A percentile compares a stretch with the other conserved stretches of the same genome.
These are phyloP conservation scores for Protea cynaroides DNA, from an alignment of 164 flowering plant species.

Conservation along the genomic window DNA sequence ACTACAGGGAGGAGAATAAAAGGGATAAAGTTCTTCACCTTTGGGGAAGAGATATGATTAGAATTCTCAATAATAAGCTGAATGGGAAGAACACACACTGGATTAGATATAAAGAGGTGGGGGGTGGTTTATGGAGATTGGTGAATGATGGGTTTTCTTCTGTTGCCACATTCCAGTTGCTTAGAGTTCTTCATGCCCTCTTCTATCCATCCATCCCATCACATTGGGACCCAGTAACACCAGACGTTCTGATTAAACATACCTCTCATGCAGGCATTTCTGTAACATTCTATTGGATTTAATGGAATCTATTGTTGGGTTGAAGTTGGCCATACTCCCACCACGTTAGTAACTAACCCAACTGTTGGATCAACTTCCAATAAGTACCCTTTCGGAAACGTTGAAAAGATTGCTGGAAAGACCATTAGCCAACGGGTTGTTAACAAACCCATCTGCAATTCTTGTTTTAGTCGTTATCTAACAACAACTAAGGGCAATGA, in stretches of 20 bases:
- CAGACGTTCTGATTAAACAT: constrained; percentile 55
- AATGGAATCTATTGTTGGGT: not conserved
- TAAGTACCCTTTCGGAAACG: not conserved
- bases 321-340: not conserved
- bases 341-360: not conserved
- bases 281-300: not conserved
- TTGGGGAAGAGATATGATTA: constrained; percentile 14
- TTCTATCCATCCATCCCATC: not conserved
- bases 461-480: not conserved
- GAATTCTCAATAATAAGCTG: constrained; percentile 2
- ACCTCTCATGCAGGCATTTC: constrained; percentile 19
- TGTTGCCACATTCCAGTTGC: constrained; percentile 22
- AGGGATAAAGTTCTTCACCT: constrained; percentile 13
- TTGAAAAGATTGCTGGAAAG: not conserved
- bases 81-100: not conserved
- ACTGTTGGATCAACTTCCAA: not conserved
- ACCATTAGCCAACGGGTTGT: constrained; percentile 3
- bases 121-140: not conserved
- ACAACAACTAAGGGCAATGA: no score
- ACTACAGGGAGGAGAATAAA: not conserved
- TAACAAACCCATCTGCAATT: not conserved
- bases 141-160: constrained; percentile 8
- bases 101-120: constrained; percentile 8
- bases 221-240: not conserved
- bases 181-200: constrained; percentile 14